Percentiles rank a stretch among this genome's conserved stretches.
These are phyloP conservation scores for Trypanosoma congolense DNA, from an alignment of 208 protist genomes.

Conservation along the genomic window DNA sequence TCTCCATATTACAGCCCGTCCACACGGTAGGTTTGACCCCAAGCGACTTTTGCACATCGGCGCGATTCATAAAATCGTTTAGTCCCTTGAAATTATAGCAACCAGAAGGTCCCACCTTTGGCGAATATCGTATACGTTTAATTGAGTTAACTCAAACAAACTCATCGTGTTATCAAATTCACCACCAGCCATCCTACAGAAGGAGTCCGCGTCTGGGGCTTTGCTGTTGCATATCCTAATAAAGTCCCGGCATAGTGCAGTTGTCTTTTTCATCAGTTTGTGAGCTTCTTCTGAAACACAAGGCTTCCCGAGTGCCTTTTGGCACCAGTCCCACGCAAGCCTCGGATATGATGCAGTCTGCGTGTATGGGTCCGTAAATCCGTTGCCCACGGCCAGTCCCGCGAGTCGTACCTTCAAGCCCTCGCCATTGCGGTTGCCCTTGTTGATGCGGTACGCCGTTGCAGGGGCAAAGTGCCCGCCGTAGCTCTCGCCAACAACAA, in stretches of 20 bases:
- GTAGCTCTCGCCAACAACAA: slow-evolving; percentile 75
- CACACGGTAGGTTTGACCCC: slow-evolving; percentile 44
- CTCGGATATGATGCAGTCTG: slow-evolving; percentile 64
- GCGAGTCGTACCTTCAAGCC: slow-evolving; percentile 44
- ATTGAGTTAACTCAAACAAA: slow-evolving; percentile 35
- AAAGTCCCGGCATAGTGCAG: slow-evolving; percentile 42
- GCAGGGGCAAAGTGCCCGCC: slow-evolving; percentile 69
- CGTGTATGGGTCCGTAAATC: slow-evolving; percentile 74
- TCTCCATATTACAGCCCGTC: slow-evolving; percentile 51
- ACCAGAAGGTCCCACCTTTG: slow-evolving; percentile 40
- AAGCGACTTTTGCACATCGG: slow-evolving; percentile 41
- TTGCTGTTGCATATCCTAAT: slow-evolving; percentile 33
- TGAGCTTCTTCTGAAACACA: slow-evolving; percentile 39
- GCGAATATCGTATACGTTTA: slow-evolving; percentile 87
- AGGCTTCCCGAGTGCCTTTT: slow-evolving; percentile 32
- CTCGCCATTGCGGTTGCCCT: slow-evolving; percentile 28
- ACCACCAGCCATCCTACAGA: slow-evolving; percentile 20
- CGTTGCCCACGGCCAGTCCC: slow-evolving; percentile 86
- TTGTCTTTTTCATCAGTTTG: slow-evolving; percentile 29
- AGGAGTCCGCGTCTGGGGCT: slow-evolving; percentile 7
- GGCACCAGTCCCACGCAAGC: slow-evolving; percentile 60
- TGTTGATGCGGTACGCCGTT: slow-evolving; percentile 27
- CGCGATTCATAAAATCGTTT: slow-evolving; percentile 49
- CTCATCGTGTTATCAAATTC: slow-evolving; percentile 37
- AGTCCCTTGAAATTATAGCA: slow-evolving; percentile 83